Base-by-base conservation (phyloP, 2,329 filamentous ascomycete species). In the Colletotrichum tabaci region DNA sequence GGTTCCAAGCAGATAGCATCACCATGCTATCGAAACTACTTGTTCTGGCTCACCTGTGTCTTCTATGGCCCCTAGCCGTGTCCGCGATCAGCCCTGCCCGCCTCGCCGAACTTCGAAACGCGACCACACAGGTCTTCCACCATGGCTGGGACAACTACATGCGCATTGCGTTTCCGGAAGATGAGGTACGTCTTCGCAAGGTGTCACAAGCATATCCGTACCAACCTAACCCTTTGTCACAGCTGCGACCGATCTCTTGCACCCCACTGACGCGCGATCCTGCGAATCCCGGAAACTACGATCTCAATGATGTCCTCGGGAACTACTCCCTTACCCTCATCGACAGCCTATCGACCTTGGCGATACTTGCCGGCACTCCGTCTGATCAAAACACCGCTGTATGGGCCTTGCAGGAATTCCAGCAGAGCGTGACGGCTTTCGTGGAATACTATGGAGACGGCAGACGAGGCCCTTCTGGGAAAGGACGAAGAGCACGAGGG, bases 131-230 rank as follows among this genome's bases (percentile, higher is more conserved):
- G 76, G 94, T 98, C 88, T 98, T 98, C 85, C 98, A 97, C 82
- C 96, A 99, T 86, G 96, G 96, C 72, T 98, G 92, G 84, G 91
- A 95, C 83, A 97, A 96, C 82, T 99, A 99, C 85, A 96, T 98
- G 91, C 84, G 89, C 75, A 88, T 97, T 82, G 96, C 95, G 69
- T 99, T 98, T 79, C 96, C 96, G 15, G 96, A 98, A 82, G 96
- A 99, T 79, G 96, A 96, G 88, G 90, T 91, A 50, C 5, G 69
- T 60, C 26, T 80, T 62, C 78, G 55, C 42, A n/a, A 16, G 30
- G n/a, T 10, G 49, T 53, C 61, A 56, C 15, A 35, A 26, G 26
- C 10, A 38, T 12, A 16, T 21, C 13, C 15, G 50, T 16, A 26
- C n/a, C 49, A 58, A 30, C 58, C 69, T 74, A 18, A 76, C 8